phyloP scores from a whole-genome alignment of 176 grass and related monocot genomes.

The Thinopyrum elongatum region DNA sequence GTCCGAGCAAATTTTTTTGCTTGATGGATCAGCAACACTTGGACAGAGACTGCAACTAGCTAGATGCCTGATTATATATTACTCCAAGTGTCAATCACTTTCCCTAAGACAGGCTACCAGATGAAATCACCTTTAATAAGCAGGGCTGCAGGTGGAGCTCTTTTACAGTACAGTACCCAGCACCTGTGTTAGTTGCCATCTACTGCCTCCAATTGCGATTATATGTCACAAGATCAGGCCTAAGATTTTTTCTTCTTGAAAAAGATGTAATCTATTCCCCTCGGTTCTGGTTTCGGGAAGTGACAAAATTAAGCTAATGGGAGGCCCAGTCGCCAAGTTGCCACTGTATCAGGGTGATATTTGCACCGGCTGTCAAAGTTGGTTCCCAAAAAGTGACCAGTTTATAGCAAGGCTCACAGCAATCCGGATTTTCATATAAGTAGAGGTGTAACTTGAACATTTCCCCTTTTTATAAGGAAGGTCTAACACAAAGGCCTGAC shows the following conservation, averaged over 20 bases:
- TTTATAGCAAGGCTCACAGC: background rate
- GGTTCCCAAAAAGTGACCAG: background rate
- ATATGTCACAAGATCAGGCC: background rate
- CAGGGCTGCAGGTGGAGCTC: background rate
- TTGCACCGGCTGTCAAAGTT: background rate
- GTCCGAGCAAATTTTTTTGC: background rate
- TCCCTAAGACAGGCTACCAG: background rate
- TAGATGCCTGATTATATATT: background rate
- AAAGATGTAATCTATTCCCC: background rate
- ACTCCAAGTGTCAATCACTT: background rate
- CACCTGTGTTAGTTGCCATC: background rate
- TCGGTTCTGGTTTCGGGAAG: background rate
- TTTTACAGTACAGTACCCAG: background rate
- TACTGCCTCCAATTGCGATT: background rate
- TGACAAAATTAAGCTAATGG: background rate
- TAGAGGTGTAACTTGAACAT: background rate
- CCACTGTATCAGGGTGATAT: background rate
- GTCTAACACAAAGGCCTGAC: background rate
- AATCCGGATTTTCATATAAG: background rate
- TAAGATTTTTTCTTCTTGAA: background rate
- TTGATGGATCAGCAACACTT: constrained; percentile 16
- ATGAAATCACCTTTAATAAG: background rate
- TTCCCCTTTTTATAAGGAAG: background rate
- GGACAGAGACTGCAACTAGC: constrained; percentile 1
- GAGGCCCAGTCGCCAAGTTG: background rate